A percentile compares a stretch with the other conserved stretches of the same genome.
Evolutionary conservation across 106 monocot species (phyloP).

Genomic region (Dendrobium nobile): DNA sequence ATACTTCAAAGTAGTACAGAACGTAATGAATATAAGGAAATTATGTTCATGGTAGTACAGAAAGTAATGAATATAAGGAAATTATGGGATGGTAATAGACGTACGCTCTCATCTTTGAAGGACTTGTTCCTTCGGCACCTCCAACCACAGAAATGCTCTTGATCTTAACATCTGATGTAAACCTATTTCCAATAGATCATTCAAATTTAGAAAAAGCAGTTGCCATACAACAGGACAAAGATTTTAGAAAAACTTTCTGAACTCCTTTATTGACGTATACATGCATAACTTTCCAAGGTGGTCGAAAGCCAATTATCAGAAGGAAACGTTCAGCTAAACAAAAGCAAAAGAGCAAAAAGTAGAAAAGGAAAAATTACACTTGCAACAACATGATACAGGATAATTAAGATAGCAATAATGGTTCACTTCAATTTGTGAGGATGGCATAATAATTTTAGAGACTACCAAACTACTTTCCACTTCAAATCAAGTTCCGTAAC

Average conservation of each 20-base stretch:
- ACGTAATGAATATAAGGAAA: conserved; percentile 3
- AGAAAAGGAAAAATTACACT: not conserved
- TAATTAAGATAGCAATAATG: not conserved
- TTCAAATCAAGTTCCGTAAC: not conserved
- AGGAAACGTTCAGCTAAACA: not conserved
- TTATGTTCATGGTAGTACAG: not conserved
- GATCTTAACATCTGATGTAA: conserved; percentile 97
- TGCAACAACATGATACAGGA: not conserved
- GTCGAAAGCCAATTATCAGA: not conserved
- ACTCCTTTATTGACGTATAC: not conserved
- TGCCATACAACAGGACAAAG: not conserved
- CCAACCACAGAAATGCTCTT: conserved; percentile 97
- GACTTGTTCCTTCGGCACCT: conserved; percentile 88
- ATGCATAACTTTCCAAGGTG: not conserved
- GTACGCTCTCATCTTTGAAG: conserved; percentile 97
- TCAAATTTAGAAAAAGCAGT: not conserved
- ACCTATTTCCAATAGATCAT: conserved; percentile 26
- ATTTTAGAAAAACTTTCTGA: not conserved
- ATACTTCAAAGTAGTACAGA: not conserved
- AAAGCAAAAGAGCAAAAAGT: not conserved
- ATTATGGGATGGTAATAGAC: conserved; percentile 5
- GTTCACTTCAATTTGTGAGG: not conserved
- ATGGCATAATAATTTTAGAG: not conserved
- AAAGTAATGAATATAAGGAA: conserved; percentile 5
- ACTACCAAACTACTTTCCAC: not conserved